Conservation (phyloP, 2,329 filamentous ascomycete species). For the Cercospora citrullina region DNA sequence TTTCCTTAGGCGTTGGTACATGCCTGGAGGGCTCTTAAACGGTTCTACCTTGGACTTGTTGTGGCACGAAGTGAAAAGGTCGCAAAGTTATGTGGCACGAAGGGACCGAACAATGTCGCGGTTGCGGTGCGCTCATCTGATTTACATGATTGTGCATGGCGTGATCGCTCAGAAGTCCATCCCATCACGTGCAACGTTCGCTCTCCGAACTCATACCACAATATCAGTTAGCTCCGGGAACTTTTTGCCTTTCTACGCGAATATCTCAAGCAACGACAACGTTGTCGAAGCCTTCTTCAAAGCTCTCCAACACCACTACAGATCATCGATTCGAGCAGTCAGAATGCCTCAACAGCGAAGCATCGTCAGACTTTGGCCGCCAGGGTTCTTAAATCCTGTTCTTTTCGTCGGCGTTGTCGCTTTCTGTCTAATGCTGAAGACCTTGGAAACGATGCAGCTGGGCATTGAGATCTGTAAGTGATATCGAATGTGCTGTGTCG, state of each 20-base stretch:
- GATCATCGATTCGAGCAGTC: background rate
- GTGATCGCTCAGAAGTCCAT: background rate
- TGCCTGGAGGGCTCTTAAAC: no score
- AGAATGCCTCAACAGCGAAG: background rate
- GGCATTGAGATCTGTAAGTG: background rate
- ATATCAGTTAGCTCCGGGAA: background rate
- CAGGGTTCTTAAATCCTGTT: background rate
- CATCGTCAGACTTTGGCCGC: constrained; percentile 2
- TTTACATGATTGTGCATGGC: background rate
- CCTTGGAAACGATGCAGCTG: constrained; percentile 1
- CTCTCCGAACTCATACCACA: background rate
- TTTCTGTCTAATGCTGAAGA: constrained; percentile 3
- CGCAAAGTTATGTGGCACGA: background rate
- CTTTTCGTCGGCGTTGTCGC: constrained; percentile 8
- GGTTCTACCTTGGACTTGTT: no score
- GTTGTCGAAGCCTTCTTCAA: background rate
- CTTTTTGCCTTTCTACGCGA: background rate
- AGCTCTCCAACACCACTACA: background rate
- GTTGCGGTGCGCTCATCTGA: background rate
- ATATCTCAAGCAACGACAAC: background rate
- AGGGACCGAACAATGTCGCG: background rate
- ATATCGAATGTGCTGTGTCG: background rate
- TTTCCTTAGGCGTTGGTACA: no score
- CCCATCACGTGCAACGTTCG: background rate
- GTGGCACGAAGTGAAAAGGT: background rate